These are phyloP conservation scores for Neonectria punicea DNA, from an alignment of 2,329 filamentous ascomycete genomes.

Conservation along the genomic window DNA sequence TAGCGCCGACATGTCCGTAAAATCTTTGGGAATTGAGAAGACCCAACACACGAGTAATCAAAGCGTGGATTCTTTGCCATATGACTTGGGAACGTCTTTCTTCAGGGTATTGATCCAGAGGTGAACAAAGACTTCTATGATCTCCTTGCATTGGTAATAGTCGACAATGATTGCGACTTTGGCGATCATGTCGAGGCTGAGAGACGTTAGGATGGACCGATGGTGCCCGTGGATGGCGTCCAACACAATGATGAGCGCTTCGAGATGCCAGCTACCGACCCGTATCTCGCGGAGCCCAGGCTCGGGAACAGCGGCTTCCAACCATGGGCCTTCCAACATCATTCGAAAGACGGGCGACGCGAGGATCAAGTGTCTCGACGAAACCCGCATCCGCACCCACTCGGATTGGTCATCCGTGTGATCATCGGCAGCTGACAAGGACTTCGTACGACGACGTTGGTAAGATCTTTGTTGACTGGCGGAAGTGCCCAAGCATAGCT, in stretches of 20 bases:
- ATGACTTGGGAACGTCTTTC: neutral
- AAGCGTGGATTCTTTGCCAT: constrained; percentile 17
- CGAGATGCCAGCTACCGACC: constrained; percentile 40
- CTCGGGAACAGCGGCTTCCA: constrained; percentile 5
- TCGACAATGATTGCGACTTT: constrained; percentile 45
- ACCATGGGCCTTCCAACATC: constrained; percentile 26
- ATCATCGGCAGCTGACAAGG: neutral
- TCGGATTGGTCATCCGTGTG: neutral
- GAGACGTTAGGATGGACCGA: constrained; percentile 30
- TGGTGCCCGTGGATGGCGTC: constrained; percentile 44
- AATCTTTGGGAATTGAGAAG: constrained; percentile 7
- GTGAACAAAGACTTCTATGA: constrained; percentile 25
- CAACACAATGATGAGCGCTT: constrained; percentile 44
- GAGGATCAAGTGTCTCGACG: constrained; percentile 26
- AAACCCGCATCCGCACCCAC: constrained; percentile 2
- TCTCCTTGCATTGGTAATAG: constrained; percentile 45
- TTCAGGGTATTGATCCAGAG: constrained; percentile 25
- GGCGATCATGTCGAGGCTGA: constrained; percentile 39
- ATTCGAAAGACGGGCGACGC: constrained; percentile 30
- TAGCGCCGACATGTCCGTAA: constrained; percentile 15
- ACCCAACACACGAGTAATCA: constrained; percentile 31
- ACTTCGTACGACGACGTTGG: too few species aligned
- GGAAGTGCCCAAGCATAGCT: neutral
- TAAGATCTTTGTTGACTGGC: too few species aligned
- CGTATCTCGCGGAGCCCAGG: constrained; percentile 22